phyloP scores from a whole-genome alignment of 371 early-diverging fungal genomes.

The Basidiobolus meristosporus region DNA sequence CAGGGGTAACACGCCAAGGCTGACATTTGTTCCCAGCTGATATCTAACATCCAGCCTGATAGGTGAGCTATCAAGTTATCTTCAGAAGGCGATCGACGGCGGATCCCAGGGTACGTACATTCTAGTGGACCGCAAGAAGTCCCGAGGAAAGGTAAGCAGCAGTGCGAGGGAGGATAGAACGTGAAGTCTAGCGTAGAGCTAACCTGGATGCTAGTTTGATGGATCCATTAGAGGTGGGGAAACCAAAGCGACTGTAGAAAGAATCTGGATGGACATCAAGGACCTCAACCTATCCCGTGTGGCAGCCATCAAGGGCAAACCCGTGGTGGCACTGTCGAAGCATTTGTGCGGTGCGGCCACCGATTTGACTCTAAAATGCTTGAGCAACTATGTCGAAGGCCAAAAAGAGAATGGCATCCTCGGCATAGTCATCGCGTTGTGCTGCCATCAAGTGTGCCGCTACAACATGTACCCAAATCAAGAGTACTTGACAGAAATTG shows the following conservation, averaged over 20 bases:
- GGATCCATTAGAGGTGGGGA: slow-evolving; percentile 12
- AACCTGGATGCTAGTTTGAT: slow-evolving; percentile 20
- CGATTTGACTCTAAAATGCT: slow-evolving; percentile 62
- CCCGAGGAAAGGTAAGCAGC: slow-evolving; percentile 36
- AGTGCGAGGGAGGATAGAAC: background rate
- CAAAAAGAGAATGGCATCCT: slow-evolving; percentile 18
- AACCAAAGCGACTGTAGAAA: slow-evolving; percentile 22
- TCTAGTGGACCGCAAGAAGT: slow-evolving; percentile 58
- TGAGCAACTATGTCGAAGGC: slow-evolving; percentile 23
- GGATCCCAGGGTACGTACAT: slow-evolving; percentile 33
- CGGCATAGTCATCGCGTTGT: slow-evolving; percentile 71
- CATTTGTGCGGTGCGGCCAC: slow-evolving; percentile 90
- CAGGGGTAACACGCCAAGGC: slow-evolving; percentile 18
- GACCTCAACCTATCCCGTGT: slow-evolving; percentile 32
- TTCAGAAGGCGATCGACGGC: slow-evolving; percentile 35
- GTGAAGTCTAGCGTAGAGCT: no score
- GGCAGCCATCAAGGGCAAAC: slow-evolving; percentile 9
- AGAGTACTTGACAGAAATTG: slow-evolving; percentile 25
- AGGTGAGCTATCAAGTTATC: slow-evolving; percentile 34
- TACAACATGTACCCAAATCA: slow-evolving; percentile 55
- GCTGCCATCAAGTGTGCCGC: slow-evolving; percentile 80
- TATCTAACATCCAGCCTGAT: no score
- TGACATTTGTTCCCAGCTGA: no score
- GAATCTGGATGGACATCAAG: slow-evolving; percentile 64
- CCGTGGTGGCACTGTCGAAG: slow-evolving; percentile 59